Percentiles rank a stretch among this genome's conserved stretches.
Evolutionary conservation across 2,329 filamentous ascomycete species (phyloP).

Genomic region (Botrytis squamosa): DNA sequence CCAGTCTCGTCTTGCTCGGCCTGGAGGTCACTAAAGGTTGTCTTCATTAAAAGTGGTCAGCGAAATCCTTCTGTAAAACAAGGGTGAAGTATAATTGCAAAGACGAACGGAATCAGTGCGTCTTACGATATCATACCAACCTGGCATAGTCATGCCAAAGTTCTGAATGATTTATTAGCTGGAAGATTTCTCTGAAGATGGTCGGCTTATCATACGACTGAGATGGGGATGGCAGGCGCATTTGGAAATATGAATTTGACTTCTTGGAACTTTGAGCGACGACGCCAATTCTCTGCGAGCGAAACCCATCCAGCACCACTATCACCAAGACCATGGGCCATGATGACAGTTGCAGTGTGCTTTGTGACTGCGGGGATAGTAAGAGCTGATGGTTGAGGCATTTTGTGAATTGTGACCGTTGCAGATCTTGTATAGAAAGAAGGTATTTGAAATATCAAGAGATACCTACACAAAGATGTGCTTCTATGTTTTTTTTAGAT

Average conservation of each 20-base stretch:
- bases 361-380: constrained; percentile 75
- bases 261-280: constrained; percentile 76
- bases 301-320: constrained; percentile 75
- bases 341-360: constrained; percentile 94
- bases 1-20: constrained; percentile 66
- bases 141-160: constrained; percentile 76
- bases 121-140: constrained; percentile 79
- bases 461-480: neutral
- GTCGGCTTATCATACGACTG: constrained; percentile 52
- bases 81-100: neutral
- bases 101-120: constrained; percentile 33
- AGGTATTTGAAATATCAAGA: neutral
- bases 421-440: neutral
- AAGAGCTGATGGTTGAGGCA: constrained; percentile 45
- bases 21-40: constrained; percentile 47
- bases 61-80: neutral
- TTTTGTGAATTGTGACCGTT: constrained; percentile 21
- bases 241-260: constrained; percentile 94
- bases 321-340: constrained; percentile 89
- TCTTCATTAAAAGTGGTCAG: constrained; percentile 33
- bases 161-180: constrained; percentile 51
- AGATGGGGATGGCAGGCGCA: constrained; percentile 82
- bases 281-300: constrained; percentile 83
- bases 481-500: neutral
- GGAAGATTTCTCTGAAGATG: neutral